These are phyloP conservation scores for Trichoderma gracile DNA, from an alignment of 2,329 filamentous ascomycete species.

Conservation along the genomic window DNA sequence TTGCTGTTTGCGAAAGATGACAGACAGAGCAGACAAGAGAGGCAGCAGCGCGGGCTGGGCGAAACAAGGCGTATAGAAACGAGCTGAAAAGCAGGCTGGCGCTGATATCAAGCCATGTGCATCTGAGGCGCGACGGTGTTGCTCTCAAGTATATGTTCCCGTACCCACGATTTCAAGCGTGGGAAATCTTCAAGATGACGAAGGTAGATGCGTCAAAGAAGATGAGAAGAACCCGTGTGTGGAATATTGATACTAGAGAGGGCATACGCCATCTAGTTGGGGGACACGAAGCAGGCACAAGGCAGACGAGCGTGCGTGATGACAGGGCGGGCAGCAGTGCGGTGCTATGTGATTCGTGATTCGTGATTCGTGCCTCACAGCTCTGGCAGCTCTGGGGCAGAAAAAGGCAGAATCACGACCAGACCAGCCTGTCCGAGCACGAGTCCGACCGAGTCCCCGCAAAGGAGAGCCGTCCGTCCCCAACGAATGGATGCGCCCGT, in stretches of 20 bases:
- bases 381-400: not conserved
- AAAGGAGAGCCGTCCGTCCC: slow-evolving; percentile 2
- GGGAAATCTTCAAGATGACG: not conserved
- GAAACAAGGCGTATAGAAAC: slow-evolving; percentile 16
- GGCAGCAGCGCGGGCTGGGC: slow-evolving; percentile 8
- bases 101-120: slow-evolving; percentile 14
- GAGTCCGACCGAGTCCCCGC: slow-evolving; percentile 7
- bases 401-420: slow-evolving; percentile 9
- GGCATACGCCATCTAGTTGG: slow-evolving; percentile 13
- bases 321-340: not conserved
- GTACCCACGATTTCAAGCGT: not conserved
- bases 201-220: not conserved
- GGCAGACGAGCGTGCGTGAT: slow-evolving; percentile 6
- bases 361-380: too few species aligned
- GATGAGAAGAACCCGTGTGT: not conserved
- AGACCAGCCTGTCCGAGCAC: not conserved
- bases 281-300: slow-evolving; percentile 14
- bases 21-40: slow-evolving; percentile 6
- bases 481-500: slow-evolving; percentile 15
- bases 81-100: slow-evolving; percentile 15
- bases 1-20: not conserved
- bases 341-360: too few species aligned
- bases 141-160: not conserved
- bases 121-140: not conserved
- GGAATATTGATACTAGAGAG: not conserved